phyloP scores from a whole-genome alignment of 768 basidiomycete species.

The Hemileccinum impolitum region DNA sequence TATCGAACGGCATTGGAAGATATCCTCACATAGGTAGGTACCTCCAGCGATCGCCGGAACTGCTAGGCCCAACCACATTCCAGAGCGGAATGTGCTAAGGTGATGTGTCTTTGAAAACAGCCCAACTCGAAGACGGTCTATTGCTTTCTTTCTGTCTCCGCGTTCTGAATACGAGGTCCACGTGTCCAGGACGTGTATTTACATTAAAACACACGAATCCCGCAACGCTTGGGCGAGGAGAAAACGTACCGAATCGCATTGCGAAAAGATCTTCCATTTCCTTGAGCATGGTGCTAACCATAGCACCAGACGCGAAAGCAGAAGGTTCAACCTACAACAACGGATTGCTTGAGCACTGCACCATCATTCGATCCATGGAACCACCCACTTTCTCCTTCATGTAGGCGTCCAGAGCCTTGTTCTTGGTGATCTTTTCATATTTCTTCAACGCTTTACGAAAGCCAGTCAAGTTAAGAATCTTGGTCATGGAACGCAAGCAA shows the following conservation, averaged over 20 bases:
- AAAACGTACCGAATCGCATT: conserved; percentile 61
- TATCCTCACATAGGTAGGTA: conserved; percentile 47
- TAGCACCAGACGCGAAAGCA: conserved; percentile 60
- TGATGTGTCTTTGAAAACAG: conserved; percentile 58
- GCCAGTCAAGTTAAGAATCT: conserved; percentile 87
- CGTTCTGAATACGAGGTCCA: conserved; percentile 32
- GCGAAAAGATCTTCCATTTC: conserved; percentile 78
- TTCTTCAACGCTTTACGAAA: conserved; percentile 86
- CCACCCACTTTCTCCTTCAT: conserved; percentile 66
- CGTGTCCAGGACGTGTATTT: neutral
- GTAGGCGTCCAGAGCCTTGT: conserved; percentile 75
- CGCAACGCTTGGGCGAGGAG: neutral
- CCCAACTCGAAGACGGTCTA: conserved; percentile 59
- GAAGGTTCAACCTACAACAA: conserved; percentile 58
- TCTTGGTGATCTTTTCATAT: conserved; percentile 76
- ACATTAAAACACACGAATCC: neutral
- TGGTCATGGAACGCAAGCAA: neutral
- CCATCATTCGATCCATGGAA: neutral
- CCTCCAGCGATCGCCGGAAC: conserved; percentile 67
- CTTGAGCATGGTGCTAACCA: conserved; percentile 63
- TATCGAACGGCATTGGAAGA: neutral
- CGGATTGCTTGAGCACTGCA: neutral
- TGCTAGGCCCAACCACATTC: conserved; percentile 65
- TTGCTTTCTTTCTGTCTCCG: conserved; percentile 78
- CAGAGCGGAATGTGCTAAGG: conserved; percentile 72